Base-by-base conservation (phyloP, 495 filamentous ascomycete species). In the Aspergillus cristatus region DNA sequence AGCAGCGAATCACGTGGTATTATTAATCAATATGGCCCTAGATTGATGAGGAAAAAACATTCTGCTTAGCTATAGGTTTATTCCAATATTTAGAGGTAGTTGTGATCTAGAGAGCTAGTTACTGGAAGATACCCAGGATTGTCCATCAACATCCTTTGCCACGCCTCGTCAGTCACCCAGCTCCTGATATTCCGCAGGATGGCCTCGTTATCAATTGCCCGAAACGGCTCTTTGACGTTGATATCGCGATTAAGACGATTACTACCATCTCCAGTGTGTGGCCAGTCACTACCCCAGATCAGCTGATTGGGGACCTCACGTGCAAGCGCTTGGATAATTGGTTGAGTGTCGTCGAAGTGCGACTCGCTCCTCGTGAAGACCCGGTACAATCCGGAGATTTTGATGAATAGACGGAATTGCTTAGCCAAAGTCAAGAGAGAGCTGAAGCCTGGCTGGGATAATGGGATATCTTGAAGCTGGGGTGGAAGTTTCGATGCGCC, bases 61-160 rank as follows among this genome's bases (percentile, higher is more conserved):
- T n/a, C 26, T 18, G 34, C 6, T 36, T 24, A 24, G 34, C 17
- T 22, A 18, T 25, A 51, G 48, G 49, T 3, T 37, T 52, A 11
- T 25, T 46, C n/a, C n/a, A n/a, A n/a, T n/a, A n/a, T n/a, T n/a
- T n/a, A n/a, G n/a, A n/a, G n/a, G n/a, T n/a, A n/a, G n/a, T n/a
- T n/a, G n/a, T n/a, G n/a, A n/a, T n/a, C n/a, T n/a, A n/a, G n/a
- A n/a, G n/a, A n/a, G n/a, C n/a, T n/a, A n/a, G n/a, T n/a, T n/a
- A n/a, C n/a, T n/a, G n/a, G n/a, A n/a, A n/a, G n/a, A n/a, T n/a
- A n/a, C n/a, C 24, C 11, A 26, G 24, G 24, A 26, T 26, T 26
- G 24, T 26, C 6, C 24, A 6, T 26, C 6, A 26, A 6, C 24
- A 26, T 26, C 24, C 11, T 26, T 11, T 26, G 6, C 24, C 24